Conservation (phyloP, 371 early-diverging fungal species). For the Hamiltosporidium magnivora region DNA sequence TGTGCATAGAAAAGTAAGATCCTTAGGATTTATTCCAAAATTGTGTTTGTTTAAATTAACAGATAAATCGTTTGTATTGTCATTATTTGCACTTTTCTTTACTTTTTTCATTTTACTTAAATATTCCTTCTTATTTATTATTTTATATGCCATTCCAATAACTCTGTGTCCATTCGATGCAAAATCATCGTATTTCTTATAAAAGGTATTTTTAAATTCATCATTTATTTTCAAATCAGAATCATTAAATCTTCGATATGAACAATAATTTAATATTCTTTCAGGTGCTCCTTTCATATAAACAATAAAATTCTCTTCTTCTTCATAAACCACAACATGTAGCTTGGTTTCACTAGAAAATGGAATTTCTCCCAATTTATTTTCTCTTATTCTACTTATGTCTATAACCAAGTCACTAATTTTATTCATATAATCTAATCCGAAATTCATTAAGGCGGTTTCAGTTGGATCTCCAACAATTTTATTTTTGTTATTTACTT, state of each 20-base stretch:
- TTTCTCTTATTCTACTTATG: constrained; percentile 23
- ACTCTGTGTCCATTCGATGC: constrained; percentile 80
- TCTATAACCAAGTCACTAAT: not conserved
- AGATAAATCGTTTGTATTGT: not conserved
- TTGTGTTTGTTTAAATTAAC: not conserved
- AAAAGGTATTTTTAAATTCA: constrained; percentile 59
- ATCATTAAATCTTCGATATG: constrained; percentile 56
- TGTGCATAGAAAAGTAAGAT: constrained; percentile 68
- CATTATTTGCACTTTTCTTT: not conserved
- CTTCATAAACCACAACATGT: constrained; percentile 66
- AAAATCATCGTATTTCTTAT: constrained; percentile 66
- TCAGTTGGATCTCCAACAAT: constrained; percentile 77
- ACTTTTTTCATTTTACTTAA: not conserved
- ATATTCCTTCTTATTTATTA: not conserved
- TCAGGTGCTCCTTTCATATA: constrained; percentile 84
- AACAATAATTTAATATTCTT: constrained; percentile 66
- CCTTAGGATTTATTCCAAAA: constrained; percentile 9
- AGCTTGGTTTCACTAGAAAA: constrained; percentile 84
- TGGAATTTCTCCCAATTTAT: constrained; percentile 79
- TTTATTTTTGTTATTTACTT: constrained; percentile 59
- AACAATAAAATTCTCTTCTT: constrained; percentile 63
- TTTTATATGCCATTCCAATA: constrained; percentile 64
- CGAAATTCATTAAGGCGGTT: constrained; percentile 68
- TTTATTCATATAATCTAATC: constrained; percentile 58
- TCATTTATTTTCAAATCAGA: constrained; percentile 54